Base-by-base conservation (phyloP, 768 basidiomycete species). In the Pleurotus tuoliensis region DNA sequence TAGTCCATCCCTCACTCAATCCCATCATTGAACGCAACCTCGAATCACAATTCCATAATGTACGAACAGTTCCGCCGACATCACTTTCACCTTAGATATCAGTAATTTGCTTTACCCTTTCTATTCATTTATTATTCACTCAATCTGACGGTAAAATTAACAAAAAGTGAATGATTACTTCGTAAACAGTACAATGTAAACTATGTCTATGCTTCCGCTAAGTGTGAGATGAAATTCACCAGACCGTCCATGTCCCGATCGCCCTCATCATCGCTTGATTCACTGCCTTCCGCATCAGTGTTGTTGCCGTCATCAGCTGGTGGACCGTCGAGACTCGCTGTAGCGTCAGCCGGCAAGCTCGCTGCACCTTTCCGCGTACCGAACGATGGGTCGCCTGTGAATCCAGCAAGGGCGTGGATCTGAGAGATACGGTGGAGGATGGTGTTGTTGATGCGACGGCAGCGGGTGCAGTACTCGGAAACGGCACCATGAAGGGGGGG, bases 401-500 rank as follows among this genome's bases (percentile, higher is more conserved):
- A 62, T 4, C 61, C 59, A 1, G 22, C 7, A 8, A 62, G 59
- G 2, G 1, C 18, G 9, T 60, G 37, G 27, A 62, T 60, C 6
- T 62, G 9, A 5, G 37, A 38, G 44, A 62, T 56, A 11, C 22
- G 40, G 5, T 43, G 54, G 18, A 63, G 3, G 40, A 62, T 61
- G 15, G 5, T 7, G 2, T 22, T 13, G 13, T 56, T 59, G 46
- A 59, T 62, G 11, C 56, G 55, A 0, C 56, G 48, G 20, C 54
- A 24, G n/a, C 47, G 54, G 15, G 40, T 57, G 4, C 40, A 22
- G 27, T 56, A 41, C 5, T 60, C 27, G 15, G n/a, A 12, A 2
- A 64, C 45, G 40, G 63, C 59, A 39, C 61, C 25, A 4, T 62
- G 45, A 4, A 64, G 59, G 3, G 43, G 56, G 4, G 47, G 37